These are phyloP conservation scores for Flaveria bidentis DNA, from an alignment of 129 eudicot genomes.

Conservation along the genomic window DNA sequence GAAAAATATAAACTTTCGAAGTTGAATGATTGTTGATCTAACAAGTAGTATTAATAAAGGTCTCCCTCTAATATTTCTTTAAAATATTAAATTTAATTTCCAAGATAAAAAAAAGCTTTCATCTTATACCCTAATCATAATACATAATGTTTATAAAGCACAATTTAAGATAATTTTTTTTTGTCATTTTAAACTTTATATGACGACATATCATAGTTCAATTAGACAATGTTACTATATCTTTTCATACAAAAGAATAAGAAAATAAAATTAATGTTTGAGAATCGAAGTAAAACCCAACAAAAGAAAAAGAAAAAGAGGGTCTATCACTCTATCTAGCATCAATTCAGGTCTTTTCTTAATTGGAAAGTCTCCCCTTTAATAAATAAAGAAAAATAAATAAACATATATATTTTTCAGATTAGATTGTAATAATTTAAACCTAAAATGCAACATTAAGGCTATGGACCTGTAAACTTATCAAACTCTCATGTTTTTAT, in stretches of 20 bases:
- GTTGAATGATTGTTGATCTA: not conserved
- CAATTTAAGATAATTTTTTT: no score
- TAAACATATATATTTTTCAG: not conserved
- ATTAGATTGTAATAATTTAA: not conserved
- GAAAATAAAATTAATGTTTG: not conserved
- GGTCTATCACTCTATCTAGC: not conserved
- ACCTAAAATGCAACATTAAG: not conserved
- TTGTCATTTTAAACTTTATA: not conserved
- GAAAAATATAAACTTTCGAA: not conserved
- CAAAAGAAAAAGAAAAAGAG: not conserved
- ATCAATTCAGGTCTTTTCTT: conserved; percentile 13
- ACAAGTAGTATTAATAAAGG: not conserved
- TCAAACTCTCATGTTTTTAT: not conserved
- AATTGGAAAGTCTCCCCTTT: not conserved
- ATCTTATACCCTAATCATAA: not conserved
- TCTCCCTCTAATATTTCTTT: not conserved
- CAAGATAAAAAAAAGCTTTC: not conserved
- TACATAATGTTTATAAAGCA: not conserved
- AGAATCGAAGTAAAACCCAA: conserved; percentile 2
- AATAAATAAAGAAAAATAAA: not conserved
- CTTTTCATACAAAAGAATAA: not conserved
- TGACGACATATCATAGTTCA: not conserved
- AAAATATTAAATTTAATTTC: no score
- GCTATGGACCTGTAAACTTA: not conserved
- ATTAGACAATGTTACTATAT: no score